These are phyloP conservation scores for Verticillium isaacii DNA, from an alignment of 2,329 filamentous ascomycete species.

Conservation along the genomic window DNA sequence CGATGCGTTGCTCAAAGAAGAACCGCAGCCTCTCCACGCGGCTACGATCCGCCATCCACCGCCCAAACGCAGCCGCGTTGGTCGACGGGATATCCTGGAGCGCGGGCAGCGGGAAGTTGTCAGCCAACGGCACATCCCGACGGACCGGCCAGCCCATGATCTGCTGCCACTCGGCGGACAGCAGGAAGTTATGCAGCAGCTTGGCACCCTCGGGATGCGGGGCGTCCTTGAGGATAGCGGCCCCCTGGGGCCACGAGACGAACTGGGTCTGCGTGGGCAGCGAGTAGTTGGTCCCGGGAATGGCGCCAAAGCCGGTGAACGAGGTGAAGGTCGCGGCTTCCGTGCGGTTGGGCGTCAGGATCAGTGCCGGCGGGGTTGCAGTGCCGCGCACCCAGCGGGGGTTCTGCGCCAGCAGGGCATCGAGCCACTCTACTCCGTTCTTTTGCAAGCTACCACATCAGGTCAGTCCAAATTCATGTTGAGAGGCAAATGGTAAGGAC, in stretches of 20 bases:
- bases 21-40: constrained; percentile 35
- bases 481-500: too few species aligned
- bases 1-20: constrained; percentile 36
- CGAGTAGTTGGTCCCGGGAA: constrained; percentile 15
- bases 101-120: constrained; percentile 19
- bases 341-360: constrained; percentile 25
- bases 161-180: constrained; percentile 34
- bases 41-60: constrained; percentile 35
- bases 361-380: constrained; percentile 29
- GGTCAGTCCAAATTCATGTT: background rate
- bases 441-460: constrained; percentile 24
- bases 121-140: constrained; percentile 23
- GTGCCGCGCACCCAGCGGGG: constrained; percentile 49
- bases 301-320: constrained; percentile 11
- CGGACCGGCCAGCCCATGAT: constrained; percentile 27
- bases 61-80: constrained; percentile 29
- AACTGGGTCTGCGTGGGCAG: constrained; percentile 33
- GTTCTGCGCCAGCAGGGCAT: constrained; percentile 40
- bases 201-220: constrained; percentile 46
- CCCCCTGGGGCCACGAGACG: constrained; percentile 43
- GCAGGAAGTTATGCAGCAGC: constrained; percentile 40
- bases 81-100: constrained; percentile 23
- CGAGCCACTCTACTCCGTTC: constrained; percentile 41
- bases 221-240: constrained; percentile 41
- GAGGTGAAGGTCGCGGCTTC: constrained; percentile 29